Base-by-base conservation (phyloP, 345 rosid species). In the Melaleuca quinquenervia region DNA sequence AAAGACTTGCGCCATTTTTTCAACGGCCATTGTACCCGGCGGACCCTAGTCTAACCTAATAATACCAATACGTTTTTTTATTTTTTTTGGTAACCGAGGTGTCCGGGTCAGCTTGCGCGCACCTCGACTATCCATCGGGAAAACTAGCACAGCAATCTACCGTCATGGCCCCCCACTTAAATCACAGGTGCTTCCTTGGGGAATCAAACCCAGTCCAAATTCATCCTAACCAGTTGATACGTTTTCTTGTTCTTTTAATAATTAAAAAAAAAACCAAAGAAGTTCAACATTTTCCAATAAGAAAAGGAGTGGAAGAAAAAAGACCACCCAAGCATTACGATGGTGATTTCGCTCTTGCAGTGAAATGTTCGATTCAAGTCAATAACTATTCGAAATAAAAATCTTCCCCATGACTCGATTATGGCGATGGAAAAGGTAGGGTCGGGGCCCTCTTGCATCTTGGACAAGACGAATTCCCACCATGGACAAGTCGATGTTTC, bases 321-420 rank as follows among this genome's bases (percentile, higher is more conserved):
- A 15, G 22, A 7, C 1, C 1, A 7, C 22, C 8, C 22, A 16
- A 0, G 32, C 12, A 41, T 64, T 64, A 0, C 1, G 3, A 16
- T 1, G 0, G 3, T 0, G 16, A 1, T 32, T 2, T 16, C 3
- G 5, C 6, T 0, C 3, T 64, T 16, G 20, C 0, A 8, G 16
- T 32, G 3, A 0, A 64, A 32, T 18, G 0, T 70, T 70, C 13
- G 13, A 32, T 70, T 32, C 18, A 1, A 32, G 3, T 32, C 7
- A 18, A 18, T 32, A 16, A 32, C 24, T 18, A 32, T 70, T 32
- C 16, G 8, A 15, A 15, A 0, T 6, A 5, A 15, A 8, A 32
- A 24, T 70, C 3, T 3, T 32, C 12, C 0, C 24, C 24, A 32
- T 70, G 5, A 70, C 7, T 3, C 12, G 21, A 6, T 7, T 8